Evolutionary conservation across 1,284 basidiomycete genomes (phyloP).

Genomic region (Fomitopsis schrenkii): DNA sequence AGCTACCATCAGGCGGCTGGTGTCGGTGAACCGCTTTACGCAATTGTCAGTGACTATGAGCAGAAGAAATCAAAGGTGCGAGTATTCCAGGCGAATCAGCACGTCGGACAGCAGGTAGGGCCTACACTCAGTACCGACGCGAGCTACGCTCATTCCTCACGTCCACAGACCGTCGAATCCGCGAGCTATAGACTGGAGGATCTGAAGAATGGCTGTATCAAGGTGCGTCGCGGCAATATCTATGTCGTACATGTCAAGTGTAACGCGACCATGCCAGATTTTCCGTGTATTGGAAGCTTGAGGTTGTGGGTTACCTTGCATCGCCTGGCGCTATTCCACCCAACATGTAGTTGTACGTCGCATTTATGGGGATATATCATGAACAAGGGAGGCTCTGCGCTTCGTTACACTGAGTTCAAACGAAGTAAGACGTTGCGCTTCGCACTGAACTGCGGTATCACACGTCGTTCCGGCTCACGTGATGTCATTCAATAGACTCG

Average conservation of each 20-base stretch:
- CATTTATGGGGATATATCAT: not conserved
- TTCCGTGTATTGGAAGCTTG: conserved; percentile 26
- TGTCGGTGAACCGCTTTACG: conserved; percentile 62
- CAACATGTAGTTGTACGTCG: not conserved
- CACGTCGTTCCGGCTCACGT: too few species aligned
- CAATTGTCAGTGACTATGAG: conserved; percentile 80
- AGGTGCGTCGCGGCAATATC: conserved; percentile 39
- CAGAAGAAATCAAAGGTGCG: conserved; percentile 81
- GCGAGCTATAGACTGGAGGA: conserved; percentile 87
- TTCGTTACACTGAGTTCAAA: too few species aligned
- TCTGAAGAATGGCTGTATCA: conserved; percentile 78
- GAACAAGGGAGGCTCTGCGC: not conserved
- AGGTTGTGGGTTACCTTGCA: not conserved
- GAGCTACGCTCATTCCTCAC: conserved; percentile 4
- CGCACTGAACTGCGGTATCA: too few species aligned
- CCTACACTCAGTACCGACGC: not conserved
- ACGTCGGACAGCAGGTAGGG: conserved; percentile 69
- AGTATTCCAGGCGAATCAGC: conserved; percentile 78
- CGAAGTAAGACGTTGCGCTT: too few species aligned
- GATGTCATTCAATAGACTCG: too few species aligned
- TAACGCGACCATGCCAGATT: conserved; percentile 14
- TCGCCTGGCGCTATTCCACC: not conserved
- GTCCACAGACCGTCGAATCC: conserved; percentile 63
- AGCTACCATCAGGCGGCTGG: conserved; percentile 64
- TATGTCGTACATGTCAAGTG: not conserved